A percentile compares a stretch with the other conserved stretches of the same genome.
Conservation (phyloP, 148 eudicot species). For the Chenopodium berlandieri region DNA sequence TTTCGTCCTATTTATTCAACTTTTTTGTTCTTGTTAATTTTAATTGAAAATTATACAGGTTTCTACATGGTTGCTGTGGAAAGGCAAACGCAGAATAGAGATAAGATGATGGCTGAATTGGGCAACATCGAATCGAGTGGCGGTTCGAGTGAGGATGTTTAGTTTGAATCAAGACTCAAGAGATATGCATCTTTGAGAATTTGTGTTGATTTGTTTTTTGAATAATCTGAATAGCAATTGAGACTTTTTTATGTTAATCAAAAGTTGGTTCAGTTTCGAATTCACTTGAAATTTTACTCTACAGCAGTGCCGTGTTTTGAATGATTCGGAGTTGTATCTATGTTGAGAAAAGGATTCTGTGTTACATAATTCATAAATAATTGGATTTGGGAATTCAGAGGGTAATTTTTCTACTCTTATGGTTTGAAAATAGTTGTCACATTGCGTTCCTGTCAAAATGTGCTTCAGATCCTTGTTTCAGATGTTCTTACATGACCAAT, state of each 20-base stretch:
- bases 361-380: no score
- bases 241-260: no score
- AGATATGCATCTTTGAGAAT: not conserved
- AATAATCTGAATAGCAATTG: no score
- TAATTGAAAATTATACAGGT: constrained; percentile 11
- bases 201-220: not conserved
- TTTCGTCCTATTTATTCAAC: no score
- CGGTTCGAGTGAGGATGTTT: constrained; percentile 22
- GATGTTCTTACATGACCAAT: not conserved
- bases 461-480: not conserved
- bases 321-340: not conserved
- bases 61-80: constrained; percentile 36
- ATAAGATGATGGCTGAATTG: constrained; percentile 31
- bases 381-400: not conserved
- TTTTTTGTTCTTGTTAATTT: not conserved
- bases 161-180: not conserved
- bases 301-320: not conserved
- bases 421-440: not conserved
- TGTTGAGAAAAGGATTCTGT: not conserved
- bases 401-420: not conserved
- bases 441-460: not conserved
- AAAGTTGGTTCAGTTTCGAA: not conserved
- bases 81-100: constrained; percentile 28
- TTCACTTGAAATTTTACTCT: not conserved
- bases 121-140: constrained; percentile 18